Percentiles rank a stretch among this genome's conserved stretches.
Conservation (phyloP, 345 rosid genomes). For the Clarkia xantiana region DNA sequence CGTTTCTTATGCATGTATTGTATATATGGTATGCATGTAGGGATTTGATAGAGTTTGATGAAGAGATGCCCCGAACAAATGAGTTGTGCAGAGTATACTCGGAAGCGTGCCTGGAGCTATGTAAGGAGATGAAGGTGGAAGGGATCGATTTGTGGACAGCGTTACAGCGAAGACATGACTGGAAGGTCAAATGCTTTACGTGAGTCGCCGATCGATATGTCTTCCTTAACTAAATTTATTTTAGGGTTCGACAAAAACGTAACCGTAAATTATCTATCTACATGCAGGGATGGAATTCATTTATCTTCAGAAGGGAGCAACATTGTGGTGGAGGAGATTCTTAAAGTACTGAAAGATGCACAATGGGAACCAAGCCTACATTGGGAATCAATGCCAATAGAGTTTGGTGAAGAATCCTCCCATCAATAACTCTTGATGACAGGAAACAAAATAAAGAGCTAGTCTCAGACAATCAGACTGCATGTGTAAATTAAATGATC, state of each 20-base stretch:
- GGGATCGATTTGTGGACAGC: conserved; percentile 60
- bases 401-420: conserved; percentile 32
- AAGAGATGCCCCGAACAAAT: conserved; percentile 36
- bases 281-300: conserved; percentile 64
- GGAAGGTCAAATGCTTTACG: conserved; percentile 61
- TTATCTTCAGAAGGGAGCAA: conserved; percentile 47
- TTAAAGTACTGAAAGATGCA: conserved; percentile 40
- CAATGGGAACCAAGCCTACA: conserved; percentile 64
- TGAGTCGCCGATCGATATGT: conserved; percentile 18
- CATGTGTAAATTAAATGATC: no score
- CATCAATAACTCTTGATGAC: conserved; percentile 6
- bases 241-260: not conserved
- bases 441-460: no score
- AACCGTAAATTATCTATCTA: not conserved
- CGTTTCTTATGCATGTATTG: no score
- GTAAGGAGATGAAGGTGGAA: conserved; percentile 46
- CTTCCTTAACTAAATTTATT: no score
- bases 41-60: not conserved
- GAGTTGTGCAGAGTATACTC: conserved; percentile 46
- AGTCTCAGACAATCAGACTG: no score
- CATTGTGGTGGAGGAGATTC: conserved; percentile 45
- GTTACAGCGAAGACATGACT: conserved; percentile 40
- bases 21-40: not conserved
- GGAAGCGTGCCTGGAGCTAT: conserved; percentile 53
- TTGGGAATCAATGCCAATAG: conserved; percentile 39